These are phyloP conservation scores for Fonsecaea nubica DNA, from an alignment of 2,329 filamentous ascomycete species.

Conservation along the genomic window DNA sequence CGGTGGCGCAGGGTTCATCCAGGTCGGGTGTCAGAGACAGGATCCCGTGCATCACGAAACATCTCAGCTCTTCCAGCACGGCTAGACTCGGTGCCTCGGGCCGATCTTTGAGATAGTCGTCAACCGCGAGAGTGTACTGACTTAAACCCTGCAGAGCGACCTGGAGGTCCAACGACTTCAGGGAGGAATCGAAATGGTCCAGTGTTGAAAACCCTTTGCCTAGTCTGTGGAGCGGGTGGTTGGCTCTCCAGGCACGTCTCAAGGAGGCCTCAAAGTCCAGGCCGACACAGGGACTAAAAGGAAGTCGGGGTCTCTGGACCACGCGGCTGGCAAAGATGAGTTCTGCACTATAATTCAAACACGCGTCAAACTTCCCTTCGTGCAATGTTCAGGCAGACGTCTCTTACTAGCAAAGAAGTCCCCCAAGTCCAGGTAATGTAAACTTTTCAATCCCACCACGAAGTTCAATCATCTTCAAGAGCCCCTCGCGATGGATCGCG, in stretches of 20 bases:
- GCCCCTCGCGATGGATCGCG: conserved; percentile 36
- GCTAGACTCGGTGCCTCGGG: conserved; percentile 6
- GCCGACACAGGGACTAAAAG: conserved; percentile 1
- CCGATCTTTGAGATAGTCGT: conserved; percentile 20
- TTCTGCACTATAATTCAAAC: conserved; percentile 1
- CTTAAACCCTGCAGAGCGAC: conserved; percentile 12
- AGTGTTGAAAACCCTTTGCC: conserved; percentile 7
- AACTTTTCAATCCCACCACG: conserved; percentile 34
- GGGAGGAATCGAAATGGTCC: neutral
- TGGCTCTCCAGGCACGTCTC: neutral
- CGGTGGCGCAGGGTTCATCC: neutral
- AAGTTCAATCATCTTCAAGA: conserved; percentile 36
- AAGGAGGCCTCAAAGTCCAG: conserved; percentile 12
- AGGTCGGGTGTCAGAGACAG: conserved; percentile 3
- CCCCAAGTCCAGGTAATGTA: conserved; percentile 8
- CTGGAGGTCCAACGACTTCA: conserved; percentile 7
- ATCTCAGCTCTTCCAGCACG: conserved; percentile 13
- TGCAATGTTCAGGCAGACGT: neutral
- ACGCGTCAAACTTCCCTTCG: neutral
- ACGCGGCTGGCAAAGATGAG: conserved; percentile 10
- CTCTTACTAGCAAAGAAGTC: conserved; percentile 19
- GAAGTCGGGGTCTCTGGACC: conserved; percentile 6
- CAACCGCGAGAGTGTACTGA: conserved; percentile 21
- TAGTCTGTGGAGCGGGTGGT: conserved; percentile 11
- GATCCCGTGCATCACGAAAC: conserved; percentile 10